These are phyloP conservation scores for Singerocomus rubriflavus DNA, from an alignment of 1,284 basidiomycete species.

Conservation along the genomic window DNA sequence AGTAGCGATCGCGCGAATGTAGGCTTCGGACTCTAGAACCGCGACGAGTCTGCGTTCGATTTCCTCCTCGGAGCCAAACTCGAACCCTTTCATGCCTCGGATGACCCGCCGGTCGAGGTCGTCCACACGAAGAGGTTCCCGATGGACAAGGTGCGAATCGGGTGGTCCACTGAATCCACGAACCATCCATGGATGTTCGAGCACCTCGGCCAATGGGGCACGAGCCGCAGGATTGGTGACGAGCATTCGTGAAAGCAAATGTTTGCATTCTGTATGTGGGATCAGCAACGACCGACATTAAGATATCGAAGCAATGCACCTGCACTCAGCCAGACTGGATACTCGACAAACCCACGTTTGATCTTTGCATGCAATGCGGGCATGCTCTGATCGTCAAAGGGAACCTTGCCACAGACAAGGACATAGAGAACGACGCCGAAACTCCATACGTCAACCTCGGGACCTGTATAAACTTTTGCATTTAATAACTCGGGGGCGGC, in stretches of 20 bases:
- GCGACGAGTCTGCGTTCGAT: conserved; percentile 75
- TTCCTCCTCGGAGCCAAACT: conserved; percentile 88
- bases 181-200: conserved; percentile 92
- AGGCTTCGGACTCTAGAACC: conserved; percentile 78
- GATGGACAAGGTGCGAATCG: conserved; percentile 81
- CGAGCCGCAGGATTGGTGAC: conserved; percentile 89
- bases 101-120: conserved; percentile 88
- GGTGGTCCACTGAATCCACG: conserved; percentile 84
- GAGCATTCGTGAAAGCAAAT: conserved; percentile 91
- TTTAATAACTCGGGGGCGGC: conserved; percentile 96
- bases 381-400: conserved; percentile 99
- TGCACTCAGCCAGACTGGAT: conserved; percentile 94
- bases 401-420: conserved; percentile 96
- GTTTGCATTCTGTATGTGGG: conserved; percentile 78
- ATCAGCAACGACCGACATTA: conserved; percentile 13
- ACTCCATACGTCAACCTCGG: conserved; percentile 98
- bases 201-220: conserved; percentile 84
- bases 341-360: conserved; percentile 95
- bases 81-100: conserved; percentile 93
- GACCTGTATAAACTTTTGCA: conserved; percentile 94
- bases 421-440: conserved; percentile 96
- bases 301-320: conserved; percentile 47
- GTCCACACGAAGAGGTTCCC: conserved; percentile 83
- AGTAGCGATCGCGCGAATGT: conserved; percentile 66
- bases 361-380: conserved; percentile 98